Percentiles rank a stretch among this genome's conserved stretches.
These are phyloP conservation scores for Fusarium pseudograminearum DNA, from an alignment of 2,329 filamentous ascomycete genomes.

Conservation along the genomic window DNA sequence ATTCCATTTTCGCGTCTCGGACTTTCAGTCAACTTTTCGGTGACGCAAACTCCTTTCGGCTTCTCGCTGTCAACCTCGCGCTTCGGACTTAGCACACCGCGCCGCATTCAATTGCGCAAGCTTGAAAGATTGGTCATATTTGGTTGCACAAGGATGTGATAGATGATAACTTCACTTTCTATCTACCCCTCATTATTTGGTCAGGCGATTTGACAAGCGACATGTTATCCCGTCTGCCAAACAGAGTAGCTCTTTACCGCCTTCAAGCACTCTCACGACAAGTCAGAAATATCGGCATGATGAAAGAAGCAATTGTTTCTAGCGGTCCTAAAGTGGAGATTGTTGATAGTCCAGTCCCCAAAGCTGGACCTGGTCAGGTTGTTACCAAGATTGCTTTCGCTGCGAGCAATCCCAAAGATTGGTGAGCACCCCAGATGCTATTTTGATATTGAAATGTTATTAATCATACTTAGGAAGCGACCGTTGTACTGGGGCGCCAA, in stretches of 20 bases:
- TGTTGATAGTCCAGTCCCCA: constrained; percentile 11
- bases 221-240: constrained; percentile 13
- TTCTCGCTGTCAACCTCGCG: constrained; percentile 25
- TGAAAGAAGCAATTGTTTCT: constrained; percentile 34
- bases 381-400: constrained; percentile 21
- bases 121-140: neutral
- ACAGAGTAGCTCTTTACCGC: neutral
- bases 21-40: neutral
- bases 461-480: constrained; percentile 6
- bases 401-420: constrained; percentile 33
- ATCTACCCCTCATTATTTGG: neutral
- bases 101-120: neutral
- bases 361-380: constrained; percentile 15
- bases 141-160: neutral
- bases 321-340: constrained; percentile 20
- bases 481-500: constrained; percentile 28
- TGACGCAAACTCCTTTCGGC: constrained; percentile 10
- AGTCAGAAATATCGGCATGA: constrained; percentile 4
- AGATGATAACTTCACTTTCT: neutral
- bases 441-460: neutral
- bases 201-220: neutral
- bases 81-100: constrained; percentile 23
- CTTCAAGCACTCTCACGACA: constrained; percentile 10
- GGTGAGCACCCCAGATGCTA: neutral
- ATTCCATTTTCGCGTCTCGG: constrained; percentile 19